Evolutionary conservation across 192 early-diverging fungal species (phyloP).

Genomic region (Coemansia sp.): DNA sequence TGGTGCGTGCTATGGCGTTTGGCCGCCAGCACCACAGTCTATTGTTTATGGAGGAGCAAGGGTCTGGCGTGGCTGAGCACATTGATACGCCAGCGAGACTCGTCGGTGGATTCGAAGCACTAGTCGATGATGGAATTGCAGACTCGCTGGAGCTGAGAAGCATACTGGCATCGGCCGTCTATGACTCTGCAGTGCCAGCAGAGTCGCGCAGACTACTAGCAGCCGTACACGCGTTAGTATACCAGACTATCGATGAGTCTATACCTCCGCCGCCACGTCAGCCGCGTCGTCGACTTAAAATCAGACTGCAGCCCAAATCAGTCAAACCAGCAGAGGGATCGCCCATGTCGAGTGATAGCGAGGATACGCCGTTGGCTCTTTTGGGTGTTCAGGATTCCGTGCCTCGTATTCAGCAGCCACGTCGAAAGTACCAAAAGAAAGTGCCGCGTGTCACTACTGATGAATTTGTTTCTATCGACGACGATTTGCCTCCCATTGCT

Average conservation of each 20-base stretch:
- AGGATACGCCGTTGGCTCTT: conserved; percentile 43
- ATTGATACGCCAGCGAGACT: conserved; percentile 52
- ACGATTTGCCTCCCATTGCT: background rate
- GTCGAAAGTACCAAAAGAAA: conserved; percentile 17
- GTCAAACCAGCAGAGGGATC: background rate
- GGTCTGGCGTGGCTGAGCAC: conserved; percentile 29
- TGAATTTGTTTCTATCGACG: background rate
- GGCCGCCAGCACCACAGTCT: conserved; percentile 53
- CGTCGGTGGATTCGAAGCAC: conserved; percentile 45
- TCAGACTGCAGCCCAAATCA: conserved; percentile 28
- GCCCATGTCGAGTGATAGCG: conserved; percentile 40
- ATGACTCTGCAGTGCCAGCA: conserved; percentile 32
- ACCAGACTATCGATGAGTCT: conserved; percentile 45
- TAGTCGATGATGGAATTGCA: conserved; percentile 30
- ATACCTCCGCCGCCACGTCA: conserved; percentile 24
- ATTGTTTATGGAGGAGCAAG: conserved; percentile 40
- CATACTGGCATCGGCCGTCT: conserved; percentile 25
- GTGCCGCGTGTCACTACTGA: background rate
- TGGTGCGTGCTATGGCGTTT: conserved; percentile 43
- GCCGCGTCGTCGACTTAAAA: conserved; percentile 46
- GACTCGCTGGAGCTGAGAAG: conserved; percentile 38
- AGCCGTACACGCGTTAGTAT: conserved; percentile 33
- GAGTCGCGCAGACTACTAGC: conserved; percentile 30
- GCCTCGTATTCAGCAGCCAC: background rate
- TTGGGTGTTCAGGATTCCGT: background rate